Evolutionary conservation across 495 filamentous ascomycete genomes (phyloP).

Genomic region (Stereocaulon alpinum): DNA sequence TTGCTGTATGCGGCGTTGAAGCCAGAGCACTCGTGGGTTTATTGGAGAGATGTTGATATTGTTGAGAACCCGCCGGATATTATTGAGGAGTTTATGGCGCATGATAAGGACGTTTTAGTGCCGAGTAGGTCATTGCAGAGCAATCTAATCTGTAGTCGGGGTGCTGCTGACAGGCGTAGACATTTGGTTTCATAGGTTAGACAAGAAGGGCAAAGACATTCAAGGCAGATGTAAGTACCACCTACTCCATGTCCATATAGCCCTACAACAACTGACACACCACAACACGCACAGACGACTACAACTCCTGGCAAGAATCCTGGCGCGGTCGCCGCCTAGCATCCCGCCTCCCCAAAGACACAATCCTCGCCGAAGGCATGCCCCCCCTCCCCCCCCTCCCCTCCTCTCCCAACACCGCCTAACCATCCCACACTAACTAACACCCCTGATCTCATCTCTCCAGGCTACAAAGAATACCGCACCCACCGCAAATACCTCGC

Average conservation of each 20-base stretch:
- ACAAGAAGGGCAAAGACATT: conserved; percentile 53
- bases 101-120: conserved; percentile 67
- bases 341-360: conserved; percentile 13
- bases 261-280: background rate
- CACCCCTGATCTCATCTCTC: conserved; percentile 5
- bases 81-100: conserved; percentile 69
- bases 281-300: conserved; percentile 20
- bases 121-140: conserved; percentile 50
- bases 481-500: conserved; percentile 67
- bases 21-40: conserved; percentile 75
- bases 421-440: background rate
- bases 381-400: too few species aligned
- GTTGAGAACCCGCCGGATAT: conserved; percentile 61
- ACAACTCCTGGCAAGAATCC: conserved; percentile 24
- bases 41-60: conserved; percentile 80
- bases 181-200: conserved; percentile 75
- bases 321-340: conserved; percentile 18
- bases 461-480: conserved; percentile 68
- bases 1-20: conserved; percentile 58
- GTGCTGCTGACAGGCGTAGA: conserved; percentile 39
- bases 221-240: conserved; percentile 61
- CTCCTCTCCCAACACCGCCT: background rate
- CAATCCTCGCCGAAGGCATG: conserved; percentile 22
- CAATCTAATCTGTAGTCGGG: conserved; percentile 19
- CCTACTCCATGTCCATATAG: background rate